Evolutionary conservation across 1,139 yeast genomes (phyloP).

Genomic region (Yamadazyma dendronema): DNA sequence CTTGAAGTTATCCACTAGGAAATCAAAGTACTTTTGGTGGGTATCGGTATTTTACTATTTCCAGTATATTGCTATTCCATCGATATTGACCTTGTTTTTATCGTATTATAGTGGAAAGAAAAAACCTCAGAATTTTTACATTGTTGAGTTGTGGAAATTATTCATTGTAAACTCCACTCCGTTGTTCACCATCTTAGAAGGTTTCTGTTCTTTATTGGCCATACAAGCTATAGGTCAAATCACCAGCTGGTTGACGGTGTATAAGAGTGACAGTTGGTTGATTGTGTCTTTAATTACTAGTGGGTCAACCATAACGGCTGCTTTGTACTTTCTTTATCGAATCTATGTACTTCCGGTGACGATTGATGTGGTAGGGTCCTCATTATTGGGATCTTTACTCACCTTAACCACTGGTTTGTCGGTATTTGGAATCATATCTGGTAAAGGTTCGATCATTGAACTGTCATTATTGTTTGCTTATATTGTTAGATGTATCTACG

Average conservation of each 20-base stretch:
- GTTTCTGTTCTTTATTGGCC: constrained; percentile 83
- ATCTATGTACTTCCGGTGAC: constrained; percentile 74
- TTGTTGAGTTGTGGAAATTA: constrained; percentile 56
- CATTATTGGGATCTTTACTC: constrained; percentile 79
- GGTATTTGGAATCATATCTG: constrained; percentile 78
- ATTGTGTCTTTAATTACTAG: constrained; percentile 71
- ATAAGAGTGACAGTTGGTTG: constrained; percentile 75
- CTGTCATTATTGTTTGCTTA: constrained; percentile 83
- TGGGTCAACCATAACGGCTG: constrained; percentile 72
- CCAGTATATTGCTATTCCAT: constrained; percentile 83
- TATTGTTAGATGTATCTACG: constrained; percentile 88
- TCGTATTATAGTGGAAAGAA: constrained; percentile 39
- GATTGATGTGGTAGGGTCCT: constrained; percentile 71
- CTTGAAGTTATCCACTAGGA: constrained; percentile 54
- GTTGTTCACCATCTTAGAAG: constrained; percentile 83
- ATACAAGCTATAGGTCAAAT: constrained; percentile 91
- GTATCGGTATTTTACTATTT: constrained; percentile 67
- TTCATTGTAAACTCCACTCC: constrained; percentile 81
- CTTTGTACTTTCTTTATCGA: constrained; percentile 76
- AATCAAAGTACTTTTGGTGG: constrained; percentile 48
- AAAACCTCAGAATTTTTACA: constrained; percentile 9
- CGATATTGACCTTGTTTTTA: constrained; percentile 71
- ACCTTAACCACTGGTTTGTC: constrained; percentile 76
- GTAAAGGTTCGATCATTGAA: constrained; percentile 85
- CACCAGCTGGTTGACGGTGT: constrained; percentile 66